Evolutionary conservation across 192 early-diverging fungal genomes (phyloP), one percentile per base, ranked within the genome.

Genomic region (Linnemannia zychae): DNA sequence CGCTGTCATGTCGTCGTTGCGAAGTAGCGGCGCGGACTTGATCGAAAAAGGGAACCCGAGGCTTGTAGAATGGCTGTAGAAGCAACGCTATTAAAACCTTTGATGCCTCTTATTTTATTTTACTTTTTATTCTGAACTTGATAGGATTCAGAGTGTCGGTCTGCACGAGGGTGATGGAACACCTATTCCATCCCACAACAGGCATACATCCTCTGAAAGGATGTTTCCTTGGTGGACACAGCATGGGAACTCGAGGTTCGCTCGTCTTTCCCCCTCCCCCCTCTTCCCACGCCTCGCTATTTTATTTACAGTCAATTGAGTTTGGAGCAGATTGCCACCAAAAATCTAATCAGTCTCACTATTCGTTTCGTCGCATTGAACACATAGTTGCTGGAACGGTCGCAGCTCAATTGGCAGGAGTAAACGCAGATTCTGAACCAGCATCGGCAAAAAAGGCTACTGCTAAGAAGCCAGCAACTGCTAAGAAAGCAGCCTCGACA

Each of bases 211-310:
- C 81, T 16, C 36, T 74, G 50, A 74, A 78, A 11, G 81, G 76
- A 2, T 84, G 81, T 48, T 84, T 84, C 38, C 75, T 74, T 37
- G 81, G 81, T 11, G 81, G 81, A 37, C 81, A 84, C 17, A 74
- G 71, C 24, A 84, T 84, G 81, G 81, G 81, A 31, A 77, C 81
- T 22, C 68, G 81, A 84, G 81, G 81, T 84, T 40, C 13, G 44
- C 15, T 63, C 40, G 40, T 31, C 15, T 31, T 63, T 60, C n/a
- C 1, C 24, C 22, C 0, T 46, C 28, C 1, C 44, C 3, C 28
- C 70, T 47, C 12, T 31, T 47, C 69, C 28, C 28, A 46, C 15
- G 28, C 28, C 4, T 46, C 22, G 16, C 17, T 72, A 16, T 20
- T 11, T 9, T 31, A 13, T 4, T n/a, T 18, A 3, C 57, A 2